Base-by-base conservation (phyloP, 1,139 yeast species). In the Hemisphaericaspora xylofermentans region DNA sequence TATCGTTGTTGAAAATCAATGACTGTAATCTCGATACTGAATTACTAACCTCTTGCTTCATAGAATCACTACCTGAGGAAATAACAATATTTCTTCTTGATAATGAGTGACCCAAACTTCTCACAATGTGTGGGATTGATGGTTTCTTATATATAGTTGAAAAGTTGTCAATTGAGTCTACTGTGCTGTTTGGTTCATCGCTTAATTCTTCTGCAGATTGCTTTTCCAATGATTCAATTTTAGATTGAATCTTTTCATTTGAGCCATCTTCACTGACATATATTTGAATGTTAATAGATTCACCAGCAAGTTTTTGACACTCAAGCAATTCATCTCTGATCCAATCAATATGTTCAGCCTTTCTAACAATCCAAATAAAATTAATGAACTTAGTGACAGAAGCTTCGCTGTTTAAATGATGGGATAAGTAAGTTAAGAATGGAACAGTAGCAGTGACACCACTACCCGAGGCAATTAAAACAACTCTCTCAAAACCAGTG, bases 391-490 rank as follows among this genome's bases (percentile, higher is more conserved):
- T 51, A 13, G 64, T 54, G 13, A 57, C 44, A n/a, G 44, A 35
- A 3, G 35, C 16, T 8, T 31, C 48, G n/a, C 51, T 52, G 2
- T 32, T 39, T 12, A 54, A 47, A 28, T 48, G 44, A 32, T 51
- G 48, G 9, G 57, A 47, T 28, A 60, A 49, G 40, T 48, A 58
- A 37, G 55, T 60, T 41, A 78, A 63, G 46, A 73, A 75, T 3
- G 85, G 80, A 15, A 78, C 47, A 2, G 75, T 66, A 0, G 80
- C 82, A 2, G 84, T 68, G 7, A 79, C 69, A 33, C 86, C 87
- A 40, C 80, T 71, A 0, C 87, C 80, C 14, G 77, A 60, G 31
- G 78, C 60, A 9, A 76, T 32, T 17, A 78, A 54, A 4, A 66
- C 54, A 1, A 76, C 65, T 36, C 72, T 68, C 41, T 78, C 79